Base-by-base conservation (phyloP, 331 rosid species). In the Dryas integrifolia region DNA sequence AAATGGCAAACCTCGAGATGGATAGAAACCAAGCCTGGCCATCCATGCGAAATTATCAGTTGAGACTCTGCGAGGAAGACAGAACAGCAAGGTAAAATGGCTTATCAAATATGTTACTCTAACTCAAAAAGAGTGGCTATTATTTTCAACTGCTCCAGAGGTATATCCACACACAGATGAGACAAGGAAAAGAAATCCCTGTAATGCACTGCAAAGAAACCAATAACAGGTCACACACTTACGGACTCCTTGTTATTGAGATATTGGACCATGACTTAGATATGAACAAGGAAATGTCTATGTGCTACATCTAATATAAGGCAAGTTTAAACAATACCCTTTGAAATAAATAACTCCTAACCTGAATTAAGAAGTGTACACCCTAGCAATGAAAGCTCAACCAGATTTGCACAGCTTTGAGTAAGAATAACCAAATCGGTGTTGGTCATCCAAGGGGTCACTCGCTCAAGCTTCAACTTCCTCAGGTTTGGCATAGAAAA, bases 1-100 rank as follows among this genome's bases (percentile, higher is more conserved):
- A n/a, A 58, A 40, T 16, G 74, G 70, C 82, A 81, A 81, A 92
- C 96, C 97, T 92, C 96, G n/a, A 92, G 79, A 82, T 86, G 90
- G 66, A 92, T 69, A 76, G 93, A 89, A 76, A 83, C 76, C 85
- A 92, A 90, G 75, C 97, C 97, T 60, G 96, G 96, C 92, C 97
- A 92, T 80, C 93, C 97, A 26, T 5, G 69, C 38, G 92, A 86
- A 70, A 92, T 92, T 79, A 92, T 89, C 53, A 48, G 69, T 76
- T 86, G 93, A 82, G 96, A 86, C 78, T 85, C 96, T 92, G 92
- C 72, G 81, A 78, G 48, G 35, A 75, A 48, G 77, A 73, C 38
- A 35, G 46, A 73, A 61, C 1, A 53, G 52, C 6, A 64, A 53
- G 39, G 48, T 30, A 43, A 65, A 70, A 43, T 66, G 80, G 51